phyloP scores from a whole-genome alignment of 345 rosid species.

The Schrenkiella parvula region DNA sequence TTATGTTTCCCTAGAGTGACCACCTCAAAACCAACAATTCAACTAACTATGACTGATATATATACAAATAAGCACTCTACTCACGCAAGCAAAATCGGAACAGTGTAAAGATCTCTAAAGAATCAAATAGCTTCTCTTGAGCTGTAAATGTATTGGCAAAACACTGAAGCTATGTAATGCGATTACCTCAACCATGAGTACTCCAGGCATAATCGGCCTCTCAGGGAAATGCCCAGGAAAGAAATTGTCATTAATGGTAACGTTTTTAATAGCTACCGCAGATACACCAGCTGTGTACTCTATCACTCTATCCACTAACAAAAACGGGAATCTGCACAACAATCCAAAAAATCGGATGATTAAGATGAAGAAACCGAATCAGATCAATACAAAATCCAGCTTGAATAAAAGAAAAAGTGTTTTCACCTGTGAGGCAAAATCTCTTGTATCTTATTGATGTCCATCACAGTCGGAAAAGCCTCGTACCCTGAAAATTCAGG shows the following conservation, averaged over 20 bases:
- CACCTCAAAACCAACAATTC: not conserved
- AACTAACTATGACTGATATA: not conserved
- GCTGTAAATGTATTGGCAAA: not conserved
- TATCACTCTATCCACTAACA: conserved; percentile 95
- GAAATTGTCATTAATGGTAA: conserved; percentile 95
- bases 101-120: not conserved
- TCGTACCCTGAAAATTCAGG: conserved; percentile 24
- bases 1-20: not conserved
- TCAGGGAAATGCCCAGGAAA: conserved; percentile 99
- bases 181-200: conserved; percentile 96
- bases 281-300: conserved; percentile 94
- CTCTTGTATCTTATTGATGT: conserved; percentile 81
- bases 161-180: not conserved
- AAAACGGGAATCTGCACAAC: conserved; percentile 81
- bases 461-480: conserved; percentile 56
- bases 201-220: conserved; percentile 99
- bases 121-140: not conserved
- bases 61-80: not conserved
- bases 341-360: not conserved
- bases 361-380: not conserved
- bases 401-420: not conserved
- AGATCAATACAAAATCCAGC: not conserved
- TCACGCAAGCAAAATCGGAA: not conserved
- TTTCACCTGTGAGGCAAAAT: conserved; percentile 83
- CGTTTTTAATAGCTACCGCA: conserved; percentile 92